Base-by-base conservation (phyloP, 2,329 filamentous ascomycete genomes). In the Exophiala mesophila region DNA sequence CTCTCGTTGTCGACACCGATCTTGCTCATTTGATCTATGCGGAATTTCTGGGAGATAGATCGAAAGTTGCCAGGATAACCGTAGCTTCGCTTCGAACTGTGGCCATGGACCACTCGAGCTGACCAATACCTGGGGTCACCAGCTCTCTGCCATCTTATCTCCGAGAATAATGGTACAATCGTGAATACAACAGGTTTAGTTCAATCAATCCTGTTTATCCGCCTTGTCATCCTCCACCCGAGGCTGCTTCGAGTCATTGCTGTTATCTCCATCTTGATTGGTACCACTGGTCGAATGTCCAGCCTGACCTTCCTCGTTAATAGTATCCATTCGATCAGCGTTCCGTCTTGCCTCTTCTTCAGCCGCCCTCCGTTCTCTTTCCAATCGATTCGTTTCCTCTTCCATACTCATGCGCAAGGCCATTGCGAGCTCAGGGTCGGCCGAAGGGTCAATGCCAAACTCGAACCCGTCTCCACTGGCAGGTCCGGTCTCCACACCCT, bases 401-500 rank as follows among this genome's bases (percentile, higher is more conserved):
- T 98, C 92, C 78, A 94, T 88, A 66, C 87, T 94, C 88, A 98
- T 95, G 52, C 92, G 82, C 62, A 98, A 72, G 39, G 92, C 92
- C 55, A 98, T 78, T 16, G 92, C 92, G 59, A 98, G 72, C 65
- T 98, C 92, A 3, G 92, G 92, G 61, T 98, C 92, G 59, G 89
- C 77, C 40, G 83, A 84, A 10, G 90, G 89, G 64, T 97, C 92
- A 54, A 95, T 87, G 52, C 86, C 88, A 62, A 94, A 94, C 56
- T 88, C 85, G 57, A 88, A 94, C 49, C 83, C 80, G 54, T 76
- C 75, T 30, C 73, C 80, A 38, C 73, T 72, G 5, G 59, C 66
- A 9, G 63, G 70, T 19, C 66, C 70, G 15, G 62, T 66, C 28
- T 69, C 67, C 5, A 65, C 71, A 40, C 77, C 82, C 44, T 72